Evolutionary conservation across 768 basidiomycete species (phyloP).

Genomic region (Trametes sanguinea): DNA sequence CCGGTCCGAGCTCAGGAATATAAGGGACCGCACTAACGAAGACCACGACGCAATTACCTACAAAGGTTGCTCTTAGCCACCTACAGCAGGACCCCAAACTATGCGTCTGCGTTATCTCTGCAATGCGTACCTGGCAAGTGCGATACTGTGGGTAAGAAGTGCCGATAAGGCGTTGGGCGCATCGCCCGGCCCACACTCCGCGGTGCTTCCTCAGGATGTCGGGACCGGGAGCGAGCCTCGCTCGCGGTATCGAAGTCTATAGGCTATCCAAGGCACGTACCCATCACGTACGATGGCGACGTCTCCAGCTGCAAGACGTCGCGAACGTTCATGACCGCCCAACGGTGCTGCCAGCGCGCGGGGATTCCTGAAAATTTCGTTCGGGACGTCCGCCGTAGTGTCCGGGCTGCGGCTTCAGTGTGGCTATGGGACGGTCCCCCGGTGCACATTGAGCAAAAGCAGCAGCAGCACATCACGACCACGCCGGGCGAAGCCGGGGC

Average conservation of each 20-base stretch:
- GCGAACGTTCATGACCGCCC: neutral
- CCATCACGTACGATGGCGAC: conserved; percentile 15
- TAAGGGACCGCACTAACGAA: neutral
- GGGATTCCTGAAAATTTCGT: conserved; percentile 9
- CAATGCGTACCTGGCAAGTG: conserved; percentile 1
- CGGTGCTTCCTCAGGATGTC: conserved; percentile 4
- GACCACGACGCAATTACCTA: neutral
- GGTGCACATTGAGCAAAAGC: neutral
- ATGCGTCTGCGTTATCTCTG: neutral
- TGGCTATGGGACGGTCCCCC: neutral
- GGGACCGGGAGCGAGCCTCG: conserved; percentile 2
- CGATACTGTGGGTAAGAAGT: neutral
- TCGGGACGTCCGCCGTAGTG: conserved; percentile 5
- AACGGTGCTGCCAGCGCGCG: neutral
- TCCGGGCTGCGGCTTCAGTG: neutral
- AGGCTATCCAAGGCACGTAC: conserved; percentile 11
- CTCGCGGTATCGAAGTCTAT: conserved; percentile 9
- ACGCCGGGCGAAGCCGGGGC: neutral
- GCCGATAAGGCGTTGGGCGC: conserved; percentile 5
- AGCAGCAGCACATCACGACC: neutral
- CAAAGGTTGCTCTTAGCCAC: neutral
- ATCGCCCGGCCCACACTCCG: conserved; percentile 16
- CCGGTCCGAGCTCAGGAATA: neutral
- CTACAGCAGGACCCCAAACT: conserved; percentile 1
- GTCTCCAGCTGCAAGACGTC: neutral